phyloP scores from a whole-genome alignment of 1,284 basidiomycete genomes.

The Apiotrichum mycotoxinovorans region DNA sequence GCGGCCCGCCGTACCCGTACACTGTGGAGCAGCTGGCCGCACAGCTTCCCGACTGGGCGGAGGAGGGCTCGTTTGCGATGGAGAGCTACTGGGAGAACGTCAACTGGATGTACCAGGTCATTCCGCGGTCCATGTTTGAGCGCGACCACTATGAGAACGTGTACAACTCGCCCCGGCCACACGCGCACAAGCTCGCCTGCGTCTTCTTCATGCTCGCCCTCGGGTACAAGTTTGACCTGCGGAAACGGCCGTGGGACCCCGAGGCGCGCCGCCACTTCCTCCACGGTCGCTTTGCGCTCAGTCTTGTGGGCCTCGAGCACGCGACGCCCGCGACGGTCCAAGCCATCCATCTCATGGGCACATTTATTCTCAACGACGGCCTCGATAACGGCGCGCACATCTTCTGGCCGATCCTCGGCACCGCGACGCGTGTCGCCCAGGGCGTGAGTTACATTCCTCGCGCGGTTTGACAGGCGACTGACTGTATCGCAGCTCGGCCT shows the following conservation, averaged over 20 bases:
- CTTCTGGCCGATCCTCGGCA: slow-evolving; percentile 49
- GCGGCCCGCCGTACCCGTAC: not conserved
- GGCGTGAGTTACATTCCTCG: slow-evolving; percentile 27
- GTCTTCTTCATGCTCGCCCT: slow-evolving; percentile 49
- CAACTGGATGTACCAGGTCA: slow-evolving; percentile 48
- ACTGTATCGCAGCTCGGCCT: slow-evolving; percentile 48
- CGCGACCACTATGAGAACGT: slow-evolving; percentile 39
- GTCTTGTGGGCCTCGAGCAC: slow-evolving; percentile 38
- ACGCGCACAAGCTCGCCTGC: slow-evolving; percentile 47
- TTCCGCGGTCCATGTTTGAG: slow-evolving; percentile 43
- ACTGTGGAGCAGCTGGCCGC: slow-evolving; percentile 29
- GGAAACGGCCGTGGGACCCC: slow-evolving; percentile 41
- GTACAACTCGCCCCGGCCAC: slow-evolving; percentile 34
- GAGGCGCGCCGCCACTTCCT: slow-evolving; percentile 40
- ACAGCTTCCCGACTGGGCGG: slow-evolving; percentile 44
- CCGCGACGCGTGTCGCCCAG: slow-evolving; percentile 40
- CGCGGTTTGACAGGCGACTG: too few relatives aligned
- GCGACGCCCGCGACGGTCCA: slow-evolving; percentile 47
- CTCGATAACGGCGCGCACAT: slow-evolving; percentile 45
- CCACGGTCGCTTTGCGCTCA: slow-evolving; percentile 41
- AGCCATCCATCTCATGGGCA: slow-evolving; percentile 44
- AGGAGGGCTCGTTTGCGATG: slow-evolving; percentile 31
- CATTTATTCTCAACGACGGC: slow-evolving; percentile 46
- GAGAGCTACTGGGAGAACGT: slow-evolving; percentile 49
- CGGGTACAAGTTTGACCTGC: slow-evolving; percentile 47